These are phyloP conservation scores for Parasitella parasitica DNA, from an alignment of 371 early-diverging fungal genomes.

Conservation along the genomic window DNA sequence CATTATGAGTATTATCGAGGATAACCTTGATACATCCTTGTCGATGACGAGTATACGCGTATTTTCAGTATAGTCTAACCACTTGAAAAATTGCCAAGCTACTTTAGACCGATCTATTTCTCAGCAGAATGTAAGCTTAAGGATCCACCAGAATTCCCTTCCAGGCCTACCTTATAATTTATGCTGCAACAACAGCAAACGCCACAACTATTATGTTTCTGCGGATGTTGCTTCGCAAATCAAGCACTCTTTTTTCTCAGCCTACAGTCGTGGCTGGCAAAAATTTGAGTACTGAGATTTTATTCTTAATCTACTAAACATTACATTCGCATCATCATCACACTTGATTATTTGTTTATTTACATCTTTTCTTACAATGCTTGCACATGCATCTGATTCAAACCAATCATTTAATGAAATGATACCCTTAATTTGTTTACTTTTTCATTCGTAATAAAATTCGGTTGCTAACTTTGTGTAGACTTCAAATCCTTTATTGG, in stretches of 20 bases:
- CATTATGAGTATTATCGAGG: slow-evolving; percentile 38
- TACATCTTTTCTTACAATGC: neutral
- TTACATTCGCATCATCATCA: neutral
- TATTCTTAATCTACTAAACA: neutral
- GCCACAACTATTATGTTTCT: slow-evolving; percentile 1
- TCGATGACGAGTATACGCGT: too few relatives aligned
- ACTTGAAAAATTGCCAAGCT: too few relatives aligned
- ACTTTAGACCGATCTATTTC: neutral
- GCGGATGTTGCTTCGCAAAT: slow-evolving; percentile 3
- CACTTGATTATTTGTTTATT: neutral
- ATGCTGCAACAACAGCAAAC: slow-evolving; percentile 10
- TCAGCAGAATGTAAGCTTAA: slow-evolving; percentile 2
- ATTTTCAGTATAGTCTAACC: too few relatives aligned
- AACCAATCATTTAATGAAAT: neutral
- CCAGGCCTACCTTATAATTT: too few relatives aligned
- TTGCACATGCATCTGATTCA: neutral
- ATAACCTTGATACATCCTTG: too few relatives aligned
- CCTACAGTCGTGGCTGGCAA: neutral
- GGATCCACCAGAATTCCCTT: too few relatives aligned
- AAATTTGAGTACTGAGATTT: neutral
- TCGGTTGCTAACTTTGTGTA: too few relatives aligned
- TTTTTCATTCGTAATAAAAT: too few relatives aligned
- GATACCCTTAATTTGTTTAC: too few relatives aligned
- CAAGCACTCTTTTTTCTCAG: neutral
- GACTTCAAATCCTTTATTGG: too few relatives aligned